Conservation (phyloP, 495 filamentous ascomycete genomes). For the Filosporella fistucella region DNA sequence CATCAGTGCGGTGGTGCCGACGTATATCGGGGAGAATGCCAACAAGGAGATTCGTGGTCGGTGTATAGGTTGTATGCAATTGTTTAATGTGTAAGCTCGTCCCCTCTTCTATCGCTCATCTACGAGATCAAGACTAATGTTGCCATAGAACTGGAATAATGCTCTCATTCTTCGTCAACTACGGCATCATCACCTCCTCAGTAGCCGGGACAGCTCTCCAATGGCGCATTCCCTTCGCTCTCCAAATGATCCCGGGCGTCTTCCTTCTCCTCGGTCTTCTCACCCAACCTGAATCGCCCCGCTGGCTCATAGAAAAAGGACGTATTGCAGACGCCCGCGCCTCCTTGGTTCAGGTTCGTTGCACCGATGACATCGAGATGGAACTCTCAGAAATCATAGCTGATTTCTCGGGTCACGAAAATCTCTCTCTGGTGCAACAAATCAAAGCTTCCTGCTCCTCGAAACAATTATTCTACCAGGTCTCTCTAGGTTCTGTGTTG, state of each 20-base stretch:
- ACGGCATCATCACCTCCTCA: slow-evolving; percentile 38
- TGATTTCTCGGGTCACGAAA: background rate
- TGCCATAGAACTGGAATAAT: background rate
- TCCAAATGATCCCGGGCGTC: slow-evolving; percentile 52
- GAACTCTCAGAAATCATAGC: slow-evolving; percentile 44
- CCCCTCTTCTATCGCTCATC: no score
- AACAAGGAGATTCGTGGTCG: slow-evolving; percentile 49
- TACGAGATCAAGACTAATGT: no score
- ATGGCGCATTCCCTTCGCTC: slow-evolving; percentile 53
- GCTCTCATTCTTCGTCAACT: slow-evolving; percentile 41
- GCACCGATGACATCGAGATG: no score
- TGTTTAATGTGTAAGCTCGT: no score
- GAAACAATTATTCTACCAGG: no score
- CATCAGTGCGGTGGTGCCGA: slow-evolving; percentile 44
- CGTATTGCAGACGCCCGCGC: slow-evolving; percentile 36
- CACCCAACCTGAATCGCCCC: slow-evolving; percentile 50
- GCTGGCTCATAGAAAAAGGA: slow-evolving; percentile 53
- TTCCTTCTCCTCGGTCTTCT: slow-evolving; percentile 42
- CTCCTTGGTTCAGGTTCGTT: slow-evolving; percentile 28
- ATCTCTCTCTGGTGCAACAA: no score
- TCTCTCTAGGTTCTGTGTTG: slow-evolving; percentile 47
- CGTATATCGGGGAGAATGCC: slow-evolving; percentile 54
- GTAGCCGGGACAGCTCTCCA: slow-evolving; percentile 36
- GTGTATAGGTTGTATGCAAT: no score
- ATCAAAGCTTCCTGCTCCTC: no score